phyloP scores from a whole-genome alignment of 2,329 filamentous ascomycete species.

The Chaetomiaceae sp. region DNA sequence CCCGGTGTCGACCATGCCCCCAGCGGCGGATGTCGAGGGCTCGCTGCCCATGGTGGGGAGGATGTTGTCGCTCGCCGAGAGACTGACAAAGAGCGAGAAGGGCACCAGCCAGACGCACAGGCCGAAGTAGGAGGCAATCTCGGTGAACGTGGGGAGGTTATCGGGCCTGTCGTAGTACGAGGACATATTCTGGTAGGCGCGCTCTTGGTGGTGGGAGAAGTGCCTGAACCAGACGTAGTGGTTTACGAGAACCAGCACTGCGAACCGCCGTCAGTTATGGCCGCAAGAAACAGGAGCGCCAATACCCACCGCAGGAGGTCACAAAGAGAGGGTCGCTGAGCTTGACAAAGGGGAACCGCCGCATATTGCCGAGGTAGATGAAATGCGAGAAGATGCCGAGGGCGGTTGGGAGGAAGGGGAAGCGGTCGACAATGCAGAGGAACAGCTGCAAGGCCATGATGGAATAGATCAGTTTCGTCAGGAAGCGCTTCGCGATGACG shows the following conservation, averaged over 20 bases:
- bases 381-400: slow-evolving; percentile 77
- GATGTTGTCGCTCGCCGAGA: slow-evolving; percentile 93
- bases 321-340: slow-evolving; percentile 84
- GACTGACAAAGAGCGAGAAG: slow-evolving; percentile 88
- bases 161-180: slow-evolving; percentile 59
- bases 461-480: slow-evolving; percentile 78
- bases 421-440: slow-evolving; percentile 76
- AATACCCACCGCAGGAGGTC: slow-evolving; percentile 66
- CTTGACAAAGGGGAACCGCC: slow-evolving; percentile 70
- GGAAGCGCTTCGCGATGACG: slow-evolving; percentile 81
- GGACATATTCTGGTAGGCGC: slow-evolving; percentile 52
- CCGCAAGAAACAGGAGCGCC: too few species aligned
- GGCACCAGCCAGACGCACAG: slow-evolving; percentile 96
- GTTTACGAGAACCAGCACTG: slow-evolving; percentile 78
- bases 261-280: not conserved
- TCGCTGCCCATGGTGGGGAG: slow-evolving; percentile 86
- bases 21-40: slow-evolving; percentile 37
- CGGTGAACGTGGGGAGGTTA: slow-evolving; percentile 75
- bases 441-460: slow-evolving; percentile 71
- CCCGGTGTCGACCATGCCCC: slow-evolving; percentile 36
- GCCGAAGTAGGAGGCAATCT: slow-evolving; percentile 94
- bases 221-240: slow-evolving; percentile 96
- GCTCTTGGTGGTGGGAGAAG: slow-evolving; percentile 65
- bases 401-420: slow-evolving; percentile 69
- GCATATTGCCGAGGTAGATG: slow-evolving; percentile 84